Percentiles rank a stretch among this genome's conserved stretches.
These are phyloP conservation scores for Trichoderma virens DNA, from an alignment of 495 filamentous ascomycete genomes.

Conservation along the genomic window DNA sequence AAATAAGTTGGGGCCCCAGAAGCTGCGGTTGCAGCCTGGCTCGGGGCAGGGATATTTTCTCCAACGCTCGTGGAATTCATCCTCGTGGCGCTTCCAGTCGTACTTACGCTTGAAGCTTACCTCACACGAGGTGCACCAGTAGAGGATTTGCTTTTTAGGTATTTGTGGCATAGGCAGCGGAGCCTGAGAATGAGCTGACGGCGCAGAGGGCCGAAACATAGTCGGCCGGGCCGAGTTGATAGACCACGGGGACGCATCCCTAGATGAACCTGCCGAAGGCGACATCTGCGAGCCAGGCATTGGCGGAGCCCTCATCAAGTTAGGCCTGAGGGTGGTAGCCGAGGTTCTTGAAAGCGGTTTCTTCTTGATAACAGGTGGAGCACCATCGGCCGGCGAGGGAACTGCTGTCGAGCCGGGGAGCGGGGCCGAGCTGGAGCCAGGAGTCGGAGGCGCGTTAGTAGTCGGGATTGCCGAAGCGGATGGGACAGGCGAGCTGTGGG, in stretches of 20 bases:
- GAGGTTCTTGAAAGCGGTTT: no score
- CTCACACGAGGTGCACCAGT: constrained; percentile 46
- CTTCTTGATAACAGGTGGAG: no score
- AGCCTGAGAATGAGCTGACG: constrained; percentile 14
- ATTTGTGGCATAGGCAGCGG: constrained; percentile 15
- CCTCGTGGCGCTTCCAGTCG: constrained; percentile 46
- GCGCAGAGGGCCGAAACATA: constrained; percentile 17
- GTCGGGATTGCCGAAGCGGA: neutral
- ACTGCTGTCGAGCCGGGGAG: neutral
- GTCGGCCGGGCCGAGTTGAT: constrained; percentile 23
- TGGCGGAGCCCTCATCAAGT: no score
- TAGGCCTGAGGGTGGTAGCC: no score
- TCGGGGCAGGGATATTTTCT: constrained; percentile 41
- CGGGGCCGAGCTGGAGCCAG: neutral
- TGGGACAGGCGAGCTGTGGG: neutral
- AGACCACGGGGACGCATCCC: constrained; percentile 21
- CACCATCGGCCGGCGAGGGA: no score
- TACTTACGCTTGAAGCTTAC: constrained; percentile 44
- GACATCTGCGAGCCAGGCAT: no score
- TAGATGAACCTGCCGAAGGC: constrained; percentile 20
- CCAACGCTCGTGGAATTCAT: constrained; percentile 45
- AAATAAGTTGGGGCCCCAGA: constrained; percentile 43
- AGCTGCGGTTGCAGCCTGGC: constrained; percentile 37
- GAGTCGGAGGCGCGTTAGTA: neutral
- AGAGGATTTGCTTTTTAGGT: constrained; percentile 28